Base-by-base conservation (phyloP, 2,329 filamentous ascomycete genomes). In the Fusarium sp. region DNA sequence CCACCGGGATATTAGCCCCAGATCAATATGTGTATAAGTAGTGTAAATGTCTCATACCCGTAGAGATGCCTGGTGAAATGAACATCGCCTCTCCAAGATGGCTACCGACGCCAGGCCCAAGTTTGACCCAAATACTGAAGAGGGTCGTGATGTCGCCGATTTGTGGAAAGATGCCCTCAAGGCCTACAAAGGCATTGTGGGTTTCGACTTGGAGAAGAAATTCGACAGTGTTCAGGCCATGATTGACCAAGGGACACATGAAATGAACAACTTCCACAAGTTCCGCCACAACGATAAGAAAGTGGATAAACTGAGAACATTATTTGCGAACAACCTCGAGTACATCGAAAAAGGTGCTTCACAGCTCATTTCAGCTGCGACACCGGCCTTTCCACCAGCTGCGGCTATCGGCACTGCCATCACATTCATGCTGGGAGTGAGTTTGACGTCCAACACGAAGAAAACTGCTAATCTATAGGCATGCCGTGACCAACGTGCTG, bases 341-440 rank as follows among this genome's bases (percentile, higher is more conserved):
- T 72, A 74, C 48, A 64, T 79, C 15, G 66, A 78, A 44, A 62
- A 72, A 38, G 77, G 74, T n/a, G 66, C 77, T 8, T 66, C 71
- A 33, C 75, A 78, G 38, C 72, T 79, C 26, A 57, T 74, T 34
- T 53, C 71, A 8, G 77, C 76, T 7, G 78, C 77, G 8, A 68
- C 61, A 11, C 66, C 75, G 5, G 72, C 75, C 13, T 79, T 79
- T 40, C 78, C 77, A 14, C 77, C 77, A 1, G 72, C 73, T 20
- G 71, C 75, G 1, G 77, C 77, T n/a, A 78, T 79, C 24, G 72
- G 75, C 6, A 79, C 78, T 0, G 78, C 78, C 11, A 63, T 79
- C 11, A 78, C 76, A 8, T 77, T 74, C 55, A 72, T 79, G 54
- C 69, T 79, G 20, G 69, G 63, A 14, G 76, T 73, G 42, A 55